These are phyloP conservation scores for Trichosanthes cucumerina DNA, from an alignment of 306 rosid species.

Conservation along the genomic window DNA sequence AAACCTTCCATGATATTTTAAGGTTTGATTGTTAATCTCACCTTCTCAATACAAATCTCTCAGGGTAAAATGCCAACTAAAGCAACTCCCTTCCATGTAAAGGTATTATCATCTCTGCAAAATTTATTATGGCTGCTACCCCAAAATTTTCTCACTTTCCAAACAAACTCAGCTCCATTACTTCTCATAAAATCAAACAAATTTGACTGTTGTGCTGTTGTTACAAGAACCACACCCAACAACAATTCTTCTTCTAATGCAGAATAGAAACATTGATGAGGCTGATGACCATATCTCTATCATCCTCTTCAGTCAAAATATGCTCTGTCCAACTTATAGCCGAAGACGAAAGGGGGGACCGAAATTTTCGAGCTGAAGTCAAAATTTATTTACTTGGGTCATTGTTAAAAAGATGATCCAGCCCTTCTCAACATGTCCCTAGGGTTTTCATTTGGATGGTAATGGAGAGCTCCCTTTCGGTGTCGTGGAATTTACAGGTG, in stretches of 20 bases:
- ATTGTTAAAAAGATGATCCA: not conserved
- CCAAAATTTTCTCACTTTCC: not conserved
- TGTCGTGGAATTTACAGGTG: slow-evolving; percentile 12
- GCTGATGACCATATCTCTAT: not conserved
- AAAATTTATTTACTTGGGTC: not conserved
- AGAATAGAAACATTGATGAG: not conserved
- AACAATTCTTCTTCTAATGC: not conserved
- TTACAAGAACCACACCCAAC: not conserved
- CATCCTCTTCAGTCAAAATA: not conserved
- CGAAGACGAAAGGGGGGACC: not conserved
- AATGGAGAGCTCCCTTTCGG: slow-evolving; percentile 15
- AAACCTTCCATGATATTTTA: not conserved
- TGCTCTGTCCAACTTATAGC: too few relatives aligned
- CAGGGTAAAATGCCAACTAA: not conserved
- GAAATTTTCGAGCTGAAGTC: not conserved
- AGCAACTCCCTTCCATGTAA: not conserved
- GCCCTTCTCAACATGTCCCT: not conserved
- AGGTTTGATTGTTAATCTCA: not conserved
- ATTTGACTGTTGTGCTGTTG: not conserved
- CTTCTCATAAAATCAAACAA: not conserved
- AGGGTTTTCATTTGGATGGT: slow-evolving; percentile 10
- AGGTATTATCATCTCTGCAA: not conserved
- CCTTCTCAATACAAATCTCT: not conserved
- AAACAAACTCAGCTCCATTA: not conserved
- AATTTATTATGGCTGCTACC: not conserved